Evolutionary conservation across 2,329 filamentous ascomycete species (phyloP).

Genomic region (Rutstroemia sp.): DNA sequence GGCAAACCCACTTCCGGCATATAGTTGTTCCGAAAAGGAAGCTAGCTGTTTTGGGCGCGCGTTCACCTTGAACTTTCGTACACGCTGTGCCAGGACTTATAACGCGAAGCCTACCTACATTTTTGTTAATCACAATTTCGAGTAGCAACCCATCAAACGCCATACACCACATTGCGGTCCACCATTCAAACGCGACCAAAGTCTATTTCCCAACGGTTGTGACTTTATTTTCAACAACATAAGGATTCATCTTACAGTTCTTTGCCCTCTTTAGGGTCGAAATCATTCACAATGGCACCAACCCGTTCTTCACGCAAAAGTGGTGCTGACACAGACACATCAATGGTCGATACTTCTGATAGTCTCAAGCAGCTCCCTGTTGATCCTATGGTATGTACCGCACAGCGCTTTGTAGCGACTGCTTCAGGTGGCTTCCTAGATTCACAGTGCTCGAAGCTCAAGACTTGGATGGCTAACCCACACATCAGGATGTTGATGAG

Average conservation of each 20-base stretch:
- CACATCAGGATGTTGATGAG: conserved; percentile 51
- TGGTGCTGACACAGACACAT: conserved; percentile 43
- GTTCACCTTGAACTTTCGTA: conserved; percentile 3
- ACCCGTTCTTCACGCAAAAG: conserved; percentile 44
- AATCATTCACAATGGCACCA: conserved; percentile 43
- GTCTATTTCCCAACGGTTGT: neutral
- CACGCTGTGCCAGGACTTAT: neutral
- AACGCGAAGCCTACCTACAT: conserved; percentile 9
- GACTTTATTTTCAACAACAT: conserved; percentile 7
- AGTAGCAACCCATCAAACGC: conserved; percentile 10
- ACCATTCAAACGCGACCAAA: conserved; percentile 16
- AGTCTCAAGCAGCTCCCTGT: conserved; percentile 27
- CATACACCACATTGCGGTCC: neutral
- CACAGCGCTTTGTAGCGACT: neutral
- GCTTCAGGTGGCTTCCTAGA: too few relatives aligned
- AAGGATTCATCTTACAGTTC: conserved; percentile 11
- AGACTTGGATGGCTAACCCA: conserved; percentile 2
- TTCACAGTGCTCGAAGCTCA: neutral
- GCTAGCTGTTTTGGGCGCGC: neutral
- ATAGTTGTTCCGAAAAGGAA: conserved; percentile 1
- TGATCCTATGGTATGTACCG: conserved; percentile 29
- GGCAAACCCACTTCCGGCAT: neutral
- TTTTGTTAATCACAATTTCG: conserved; percentile 5
- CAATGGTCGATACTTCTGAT: conserved; percentile 52
- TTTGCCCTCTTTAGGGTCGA: conserved; percentile 19